phyloP scores from a whole-genome alignment of 805 yeast species.

The Nakazawaea sp. region DNA sequence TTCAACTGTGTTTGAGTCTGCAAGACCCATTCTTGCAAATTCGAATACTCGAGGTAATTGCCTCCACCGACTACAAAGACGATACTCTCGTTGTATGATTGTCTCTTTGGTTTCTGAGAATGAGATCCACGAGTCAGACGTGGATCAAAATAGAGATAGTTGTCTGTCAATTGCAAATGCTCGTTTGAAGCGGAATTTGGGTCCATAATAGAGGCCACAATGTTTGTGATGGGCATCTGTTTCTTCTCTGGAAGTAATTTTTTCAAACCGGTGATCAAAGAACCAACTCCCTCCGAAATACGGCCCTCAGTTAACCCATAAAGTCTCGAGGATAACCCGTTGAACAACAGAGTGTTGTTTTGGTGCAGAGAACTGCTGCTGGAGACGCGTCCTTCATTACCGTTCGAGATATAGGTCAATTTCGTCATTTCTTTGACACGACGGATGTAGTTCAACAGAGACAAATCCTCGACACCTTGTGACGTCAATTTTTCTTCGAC shows the following conservation, averaged over 20 bases:
- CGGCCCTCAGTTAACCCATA: slow-evolving; percentile 79
- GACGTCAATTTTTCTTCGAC: slow-evolving; percentile 56
- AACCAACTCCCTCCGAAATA: slow-evolving; percentile 83
- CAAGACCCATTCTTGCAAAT: slow-evolving; percentile 81
- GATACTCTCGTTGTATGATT: slow-evolving; percentile 69
- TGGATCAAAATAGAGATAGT: slow-evolving; percentile 87
- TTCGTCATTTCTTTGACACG: slow-evolving; percentile 75
- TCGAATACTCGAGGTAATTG: slow-evolving; percentile 88
- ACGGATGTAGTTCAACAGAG: slow-evolving; percentile 66
- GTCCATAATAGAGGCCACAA: slow-evolving; percentile 88
- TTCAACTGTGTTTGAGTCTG: slow-evolving; percentile 23
- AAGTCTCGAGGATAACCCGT: slow-evolving; percentile 67
- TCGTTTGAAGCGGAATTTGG: slow-evolving; percentile 59
- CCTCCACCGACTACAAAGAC: slow-evolving; percentile 98
- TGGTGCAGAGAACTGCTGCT: slow-evolving; percentile 25
- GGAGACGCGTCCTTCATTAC: slow-evolving; percentile 6
- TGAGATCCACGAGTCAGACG: slow-evolving; percentile 80
- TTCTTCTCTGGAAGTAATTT: slow-evolving; percentile 83
- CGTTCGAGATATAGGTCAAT: slow-evolving; percentile 29
- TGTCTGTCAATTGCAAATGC: slow-evolving; percentile 74
- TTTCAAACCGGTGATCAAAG: slow-evolving; percentile 81
- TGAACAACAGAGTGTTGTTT: slow-evolving; percentile 48
- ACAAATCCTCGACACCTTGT: slow-evolving; percentile 50
- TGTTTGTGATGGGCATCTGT: slow-evolving; percentile 80
- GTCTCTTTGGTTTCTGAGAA: slow-evolving; percentile 82